Base-by-base conservation (phyloP, 352 stramenopile genomes). In the Pythium monospermum region DNA sequence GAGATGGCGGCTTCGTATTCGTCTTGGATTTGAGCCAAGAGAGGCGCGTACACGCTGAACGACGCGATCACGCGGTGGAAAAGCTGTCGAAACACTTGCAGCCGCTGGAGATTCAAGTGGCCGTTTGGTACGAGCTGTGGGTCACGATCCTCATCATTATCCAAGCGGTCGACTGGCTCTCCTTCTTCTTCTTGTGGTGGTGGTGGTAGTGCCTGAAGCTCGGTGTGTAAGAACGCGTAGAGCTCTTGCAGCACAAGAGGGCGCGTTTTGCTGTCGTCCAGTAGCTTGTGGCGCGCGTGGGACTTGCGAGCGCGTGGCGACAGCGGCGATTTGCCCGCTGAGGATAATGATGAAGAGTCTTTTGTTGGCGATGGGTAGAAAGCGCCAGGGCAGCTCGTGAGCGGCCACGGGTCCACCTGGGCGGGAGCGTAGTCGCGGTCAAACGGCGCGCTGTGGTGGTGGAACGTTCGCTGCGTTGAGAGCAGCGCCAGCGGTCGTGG, bases 1-100 rank as follows among this genome's bases (percentile, higher is more conserved):
- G 56, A 43, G 27, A 84, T 60, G 16, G 64, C 63, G 4, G 44
- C 36, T 40, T 91, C 80, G 44, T 91, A 88, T 21, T 87, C 80
- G 43, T 74, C 60, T 27, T 83, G 68, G 46, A 91, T 76, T 18
- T 68, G 62, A n/a, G 71, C 49, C 26, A 91, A 38, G n/a, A 87
- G 41, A 1, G 76, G 76, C 10, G 75, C 66, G 40, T 87, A 90
- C 19, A 85, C 71, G 13, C 46, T 85, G 51, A 90, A 90, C 18
- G 66, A 59, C 11, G 66, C 64, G 19, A 87, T 85, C 0, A 87
- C 35, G 12, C 66, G 65, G 28, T 69, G 38, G 11, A 90, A 82
- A 2, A 73, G 51, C 41, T 76, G 49, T 4, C 74, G 71, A 41
- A 82, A 85, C 3, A 87, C 64, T 26, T 85, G 71, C 2, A 90